These are phyloP conservation scores for Ballota nigra DNA, from an alignment of 257 asterid species.

Conservation along the genomic window DNA sequence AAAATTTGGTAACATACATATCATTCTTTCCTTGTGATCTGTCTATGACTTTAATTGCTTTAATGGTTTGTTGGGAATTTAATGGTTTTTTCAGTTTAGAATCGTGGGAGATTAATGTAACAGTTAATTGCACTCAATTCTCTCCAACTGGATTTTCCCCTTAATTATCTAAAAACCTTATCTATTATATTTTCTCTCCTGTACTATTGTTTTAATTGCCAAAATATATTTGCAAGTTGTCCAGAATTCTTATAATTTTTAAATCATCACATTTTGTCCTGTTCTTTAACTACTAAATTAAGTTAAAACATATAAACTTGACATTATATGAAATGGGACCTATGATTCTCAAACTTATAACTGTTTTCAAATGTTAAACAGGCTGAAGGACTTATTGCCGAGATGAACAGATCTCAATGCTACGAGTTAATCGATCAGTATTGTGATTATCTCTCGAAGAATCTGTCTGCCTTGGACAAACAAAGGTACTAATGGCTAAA, in stretches of 20 bases:
- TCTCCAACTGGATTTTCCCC: too few relatives aligned
- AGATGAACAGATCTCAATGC: conserved; percentile 55
- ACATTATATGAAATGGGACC: too few relatives aligned
- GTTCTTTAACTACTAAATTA: neutral
- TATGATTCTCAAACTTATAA: neutral
- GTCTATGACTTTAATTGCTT: conserved; percentile 15
- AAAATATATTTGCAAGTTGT: neutral
- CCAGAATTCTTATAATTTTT: neutral
- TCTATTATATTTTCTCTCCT: neutral
- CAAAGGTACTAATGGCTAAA: conserved; percentile 42
- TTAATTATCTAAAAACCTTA: neutral
- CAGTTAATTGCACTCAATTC: too few relatives aligned
- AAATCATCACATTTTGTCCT: too few relatives aligned
- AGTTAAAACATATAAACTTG: neutral
- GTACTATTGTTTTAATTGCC: neutral
- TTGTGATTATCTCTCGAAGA: conserved; percentile 40
- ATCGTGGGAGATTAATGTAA: conserved; percentile 5
- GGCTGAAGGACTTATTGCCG: conserved; percentile 78
- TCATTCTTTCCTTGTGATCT: conserved; percentile 9
- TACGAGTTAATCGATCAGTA: conserved; percentile 63
- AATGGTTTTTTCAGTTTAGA: conserved; percentile 1
- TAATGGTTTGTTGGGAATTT: conserved; percentile 4
- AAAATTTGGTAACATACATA: conserved; percentile 16
- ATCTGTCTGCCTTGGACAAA: conserved; percentile 57
- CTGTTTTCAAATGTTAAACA: conserved; percentile 28